Percentiles rank a stretch among this genome's conserved stretches.
Evolutionary conservation across 2,329 filamentous ascomycete species (phyloP).

Genomic region (Didymella glomerata): DNA sequence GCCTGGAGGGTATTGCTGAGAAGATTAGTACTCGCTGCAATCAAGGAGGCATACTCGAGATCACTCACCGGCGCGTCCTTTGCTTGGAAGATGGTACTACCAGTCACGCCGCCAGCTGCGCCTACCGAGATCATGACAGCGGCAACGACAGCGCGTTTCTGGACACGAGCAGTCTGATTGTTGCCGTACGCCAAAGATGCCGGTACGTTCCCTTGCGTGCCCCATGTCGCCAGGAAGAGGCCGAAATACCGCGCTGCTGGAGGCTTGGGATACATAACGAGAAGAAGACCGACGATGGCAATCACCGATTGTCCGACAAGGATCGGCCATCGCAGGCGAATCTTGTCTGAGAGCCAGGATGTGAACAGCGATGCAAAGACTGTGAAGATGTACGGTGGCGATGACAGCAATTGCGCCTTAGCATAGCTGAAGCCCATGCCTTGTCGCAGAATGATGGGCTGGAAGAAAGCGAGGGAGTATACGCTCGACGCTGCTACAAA

Average conservation of each 20-base stretch:
- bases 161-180: conserved; percentile 43
- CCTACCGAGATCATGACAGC: conserved; percentile 42
- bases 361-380: conserved; percentile 29
- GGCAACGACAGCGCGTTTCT: conserved; percentile 44
- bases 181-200: conserved; percentile 38
- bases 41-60: too few relatives aligned
- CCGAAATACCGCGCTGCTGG: conserved; percentile 40
- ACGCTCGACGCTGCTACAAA: conserved; percentile 42
- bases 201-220: conserved; percentile 30
- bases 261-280: conserved; percentile 32
- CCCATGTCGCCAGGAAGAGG: conserved; percentile 36
- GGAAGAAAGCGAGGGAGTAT: conserved; percentile 37
- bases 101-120: conserved; percentile 38
- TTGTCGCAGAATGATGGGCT: conserved; percentile 37
- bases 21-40: neutral
- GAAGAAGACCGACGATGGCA: conserved; percentile 32
- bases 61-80: conserved; percentile 37
- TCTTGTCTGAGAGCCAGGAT: conserved; percentile 36
- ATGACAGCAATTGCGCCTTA: conserved; percentile 34
- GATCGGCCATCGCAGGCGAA: conserved; percentile 35
- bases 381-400: conserved; percentile 36
- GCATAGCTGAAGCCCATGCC: conserved; percentile 39
- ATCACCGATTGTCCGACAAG: conserved; percentile 31
- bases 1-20: conserved; percentile 36
- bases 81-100: conserved; percentile 37